Base-by-base conservation (phyloP, 2,329 filamentous ascomycete genomes). In the Fusarium tjaetaba region DNA sequence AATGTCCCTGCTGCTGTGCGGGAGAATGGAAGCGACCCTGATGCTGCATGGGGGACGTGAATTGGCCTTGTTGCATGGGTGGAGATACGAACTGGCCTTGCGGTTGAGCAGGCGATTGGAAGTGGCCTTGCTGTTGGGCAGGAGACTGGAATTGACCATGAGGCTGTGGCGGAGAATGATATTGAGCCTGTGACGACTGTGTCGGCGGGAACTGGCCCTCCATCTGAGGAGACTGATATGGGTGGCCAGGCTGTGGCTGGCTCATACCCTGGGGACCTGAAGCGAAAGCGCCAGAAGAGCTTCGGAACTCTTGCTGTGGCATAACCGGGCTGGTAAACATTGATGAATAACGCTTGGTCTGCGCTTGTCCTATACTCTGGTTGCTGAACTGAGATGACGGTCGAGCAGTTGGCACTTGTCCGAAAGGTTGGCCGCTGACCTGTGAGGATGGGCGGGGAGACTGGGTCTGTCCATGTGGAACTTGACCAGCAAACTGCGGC, bases 301-400 rank as follows among this genome's bases (percentile, higher is more conserved):
- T 61, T 42, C 61, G 64, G 41, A 75, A 71, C 13, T 70, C 65
- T 11, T 77, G 70, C 28, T 75, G 74, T 26, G 59, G 61, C n/a
- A 71, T 59, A 24, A 52, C 53, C 11, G 73, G 73, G 28, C 72
- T 68, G 7, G 56, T 45, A 36, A 78, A 56, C 43, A 76, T 77
- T 22, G 68, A 63, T 16, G 69, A 55, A 28, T 76, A 77, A 45
- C 65, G 68, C 20, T 68, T 72, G 22, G 63, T 59, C 41, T 77
- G 77, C 30, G 56, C 30, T 20, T 65, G 73, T 28, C 62, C 58
- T n/a, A 56, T 49, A 22, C 61, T 61, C 24, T 70, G 70, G 16
- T 66, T 63, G 26, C 66, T 73, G 36, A 73, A 51, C 39, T 73
- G 71, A 28, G 71, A 74, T 11, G 55, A 51, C 5, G 68, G 71